These are phyloP conservation scores for Cladosporium sp. DNA, from an alignment of 2,329 filamentous ascomycete genomes.

Conservation along the genomic window DNA sequence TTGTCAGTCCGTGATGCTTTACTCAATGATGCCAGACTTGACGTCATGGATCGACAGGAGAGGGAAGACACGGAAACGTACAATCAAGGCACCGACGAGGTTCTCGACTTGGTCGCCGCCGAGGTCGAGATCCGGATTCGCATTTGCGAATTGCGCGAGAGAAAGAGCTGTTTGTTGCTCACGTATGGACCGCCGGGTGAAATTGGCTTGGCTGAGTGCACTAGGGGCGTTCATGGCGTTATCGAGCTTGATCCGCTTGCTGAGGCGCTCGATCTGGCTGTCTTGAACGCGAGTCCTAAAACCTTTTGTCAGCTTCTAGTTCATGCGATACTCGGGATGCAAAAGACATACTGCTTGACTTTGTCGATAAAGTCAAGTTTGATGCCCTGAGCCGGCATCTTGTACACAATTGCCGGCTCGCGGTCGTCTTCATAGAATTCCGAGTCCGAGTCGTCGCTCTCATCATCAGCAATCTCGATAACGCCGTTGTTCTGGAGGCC, in stretches of 20 bases:
- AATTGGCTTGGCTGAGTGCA: conserved; percentile 30
- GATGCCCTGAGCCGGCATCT: conserved; percentile 41
- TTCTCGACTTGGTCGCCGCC: conserved; percentile 39
- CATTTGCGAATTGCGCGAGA: conserved; percentile 51
- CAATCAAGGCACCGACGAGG: conserved; percentile 56
- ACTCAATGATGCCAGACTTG: neutral
- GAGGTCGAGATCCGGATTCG: conserved; percentile 45
- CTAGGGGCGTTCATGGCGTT: conserved; percentile 17
- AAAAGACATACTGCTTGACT: conserved; percentile 42
- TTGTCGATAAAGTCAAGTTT: conserved; percentile 57
- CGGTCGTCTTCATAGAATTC: conserved; percentile 37
- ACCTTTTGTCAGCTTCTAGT: conserved; percentile 12
- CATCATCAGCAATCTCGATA: conserved; percentile 39
- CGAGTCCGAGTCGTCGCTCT: conserved; percentile 39
- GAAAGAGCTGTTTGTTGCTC: conserved; percentile 63
- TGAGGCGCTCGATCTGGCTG: neutral
- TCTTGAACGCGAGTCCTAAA: conserved; percentile 21
- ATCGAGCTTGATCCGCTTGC: conserved; percentile 8
- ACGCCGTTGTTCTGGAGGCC: conserved; percentile 52
- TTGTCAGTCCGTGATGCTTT: conserved; percentile 5
- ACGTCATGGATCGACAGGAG: conserved; percentile 10
- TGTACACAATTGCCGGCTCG: conserved; percentile 33
- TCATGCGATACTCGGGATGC: neutral
- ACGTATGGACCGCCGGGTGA: conserved; percentile 45
- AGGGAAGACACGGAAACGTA: conserved; percentile 39